Conservation (phyloP, 2,329 filamentous ascomycete species). For the Fusarium sp. region DNA sequence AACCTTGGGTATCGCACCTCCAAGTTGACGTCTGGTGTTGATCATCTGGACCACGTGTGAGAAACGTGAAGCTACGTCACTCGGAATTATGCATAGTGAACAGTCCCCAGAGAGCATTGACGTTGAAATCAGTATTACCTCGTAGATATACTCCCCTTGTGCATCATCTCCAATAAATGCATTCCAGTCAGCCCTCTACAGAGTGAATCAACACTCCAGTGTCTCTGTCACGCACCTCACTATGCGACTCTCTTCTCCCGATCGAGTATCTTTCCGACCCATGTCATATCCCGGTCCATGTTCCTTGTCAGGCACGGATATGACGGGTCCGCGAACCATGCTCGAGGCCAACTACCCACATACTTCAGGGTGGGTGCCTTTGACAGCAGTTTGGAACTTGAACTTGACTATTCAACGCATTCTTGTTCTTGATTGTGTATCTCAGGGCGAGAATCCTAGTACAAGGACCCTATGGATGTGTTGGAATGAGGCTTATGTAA, state of each 20-base stretch:
- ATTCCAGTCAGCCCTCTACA: background rate
- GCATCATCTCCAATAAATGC: background rate
- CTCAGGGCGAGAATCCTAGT: too few species aligned
- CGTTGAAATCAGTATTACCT: background rate
- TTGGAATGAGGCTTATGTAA: background rate
- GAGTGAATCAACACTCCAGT: background rate
- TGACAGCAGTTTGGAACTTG: background rate
- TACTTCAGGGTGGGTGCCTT: background rate
- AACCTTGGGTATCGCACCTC: background rate
- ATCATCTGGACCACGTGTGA: background rate
- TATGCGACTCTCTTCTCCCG: background rate
- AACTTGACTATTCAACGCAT: background rate
- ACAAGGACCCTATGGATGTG: too few species aligned
- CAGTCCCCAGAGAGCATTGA: background rate
- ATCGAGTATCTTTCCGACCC: background rate
- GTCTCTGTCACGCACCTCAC: background rate
- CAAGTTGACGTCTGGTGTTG: background rate
- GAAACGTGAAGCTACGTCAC: background rate
- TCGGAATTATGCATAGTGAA: background rate
- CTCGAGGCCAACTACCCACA: background rate
- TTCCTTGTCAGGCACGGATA: background rate
- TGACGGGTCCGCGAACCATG: background rate
- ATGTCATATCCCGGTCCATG: background rate
- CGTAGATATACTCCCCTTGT: background rate
- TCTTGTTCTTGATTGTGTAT: too few species aligned